Percentiles rank a stretch among this genome's conserved stretches.
phyloP scores from a whole-genome alignment of 208 protist species.

The Leishmania guyanensis region DNA sequence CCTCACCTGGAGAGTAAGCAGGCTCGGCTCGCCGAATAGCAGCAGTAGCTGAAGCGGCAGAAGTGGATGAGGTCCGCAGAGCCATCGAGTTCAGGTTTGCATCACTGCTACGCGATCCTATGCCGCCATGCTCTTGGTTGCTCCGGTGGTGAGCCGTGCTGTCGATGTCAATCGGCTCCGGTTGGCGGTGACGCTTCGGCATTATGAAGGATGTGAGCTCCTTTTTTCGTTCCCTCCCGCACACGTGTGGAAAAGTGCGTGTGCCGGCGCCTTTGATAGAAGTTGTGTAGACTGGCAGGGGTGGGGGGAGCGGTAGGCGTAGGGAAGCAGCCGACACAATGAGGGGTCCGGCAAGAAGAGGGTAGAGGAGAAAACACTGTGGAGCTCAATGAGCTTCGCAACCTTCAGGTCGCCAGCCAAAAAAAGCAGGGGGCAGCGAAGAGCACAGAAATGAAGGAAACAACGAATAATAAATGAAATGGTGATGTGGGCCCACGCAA shows the following conservation, averaged over 20 bases:
- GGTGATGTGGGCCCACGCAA: neutral
- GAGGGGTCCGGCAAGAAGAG: neutral
- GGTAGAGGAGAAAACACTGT: neutral
- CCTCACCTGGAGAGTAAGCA: slow-evolving; percentile 29
- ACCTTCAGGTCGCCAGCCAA: neutral
- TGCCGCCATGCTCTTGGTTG: neutral
- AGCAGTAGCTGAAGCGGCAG: neutral
- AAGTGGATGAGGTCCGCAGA: neutral
- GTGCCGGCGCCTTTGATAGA: neutral
- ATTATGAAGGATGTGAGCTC: slow-evolving; percentile 24
- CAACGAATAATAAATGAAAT: neutral
- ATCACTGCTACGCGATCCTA: neutral
- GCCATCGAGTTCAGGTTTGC: neutral
- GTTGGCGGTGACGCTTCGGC: slow-evolving; percentile 82
- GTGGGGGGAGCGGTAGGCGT: neutral
- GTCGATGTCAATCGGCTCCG: slow-evolving; percentile 51
- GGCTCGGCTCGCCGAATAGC: neutral
- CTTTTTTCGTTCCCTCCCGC: neutral
- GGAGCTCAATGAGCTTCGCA: neutral
- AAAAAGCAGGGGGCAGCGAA: neutral
- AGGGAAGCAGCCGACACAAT: neutral
- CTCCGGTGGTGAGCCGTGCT: slow-evolving; percentile 15
- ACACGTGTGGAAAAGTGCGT: too few species aligned
- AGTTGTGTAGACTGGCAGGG: neutral
- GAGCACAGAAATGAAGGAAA: neutral